phyloP scores from a whole-genome alignment of 352 stramenopile species.

The Nothophytophthora sp. region DNA sequence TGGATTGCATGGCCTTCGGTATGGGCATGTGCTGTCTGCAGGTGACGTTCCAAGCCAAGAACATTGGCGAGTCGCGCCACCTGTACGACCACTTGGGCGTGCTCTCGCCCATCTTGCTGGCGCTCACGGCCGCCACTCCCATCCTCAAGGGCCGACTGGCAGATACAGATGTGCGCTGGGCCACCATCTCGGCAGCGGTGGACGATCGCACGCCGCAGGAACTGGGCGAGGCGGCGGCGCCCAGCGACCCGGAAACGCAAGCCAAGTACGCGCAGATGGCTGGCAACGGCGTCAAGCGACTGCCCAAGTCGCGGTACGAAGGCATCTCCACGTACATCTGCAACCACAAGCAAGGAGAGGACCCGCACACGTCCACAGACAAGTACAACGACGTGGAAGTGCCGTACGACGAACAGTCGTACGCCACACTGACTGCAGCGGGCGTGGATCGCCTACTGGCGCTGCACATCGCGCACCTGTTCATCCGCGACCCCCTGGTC shows the following conservation, averaged over 20 bases:
- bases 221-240: constrained; percentile 41
- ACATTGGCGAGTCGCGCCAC: constrained; percentile 98
- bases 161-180: constrained; percentile 94
- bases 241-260: constrained; percentile 47
- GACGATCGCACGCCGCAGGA: constrained; percentile 94
- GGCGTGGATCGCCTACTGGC: constrained; percentile 96
- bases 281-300: constrained; percentile 89
- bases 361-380: constrained; percentile 73
- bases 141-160: constrained; percentile 95
- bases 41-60: constrained; percentile 98
- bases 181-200: constrained; percentile 97
- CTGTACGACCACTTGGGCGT: constrained; percentile 99
- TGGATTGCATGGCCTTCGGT: constrained; percentile 99
- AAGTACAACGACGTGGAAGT: constrained; percentile 96
- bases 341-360: constrained; percentile 87
- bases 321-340: constrained; percentile 91
- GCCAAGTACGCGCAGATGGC: constrained; percentile 92
- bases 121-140: constrained; percentile 98
- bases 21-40: constrained; percentile 99
- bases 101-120: constrained; percentile 98
- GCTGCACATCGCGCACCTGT: constrained; percentile 98
- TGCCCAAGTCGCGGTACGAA: constrained; percentile 97
- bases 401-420: constrained; percentile 94
- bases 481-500: constrained; percentile 98
- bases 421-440: constrained; percentile 87